phyloP scores from a whole-genome alignment of 768 basidiomycete genomes.

The Mycena venus region DNA sequence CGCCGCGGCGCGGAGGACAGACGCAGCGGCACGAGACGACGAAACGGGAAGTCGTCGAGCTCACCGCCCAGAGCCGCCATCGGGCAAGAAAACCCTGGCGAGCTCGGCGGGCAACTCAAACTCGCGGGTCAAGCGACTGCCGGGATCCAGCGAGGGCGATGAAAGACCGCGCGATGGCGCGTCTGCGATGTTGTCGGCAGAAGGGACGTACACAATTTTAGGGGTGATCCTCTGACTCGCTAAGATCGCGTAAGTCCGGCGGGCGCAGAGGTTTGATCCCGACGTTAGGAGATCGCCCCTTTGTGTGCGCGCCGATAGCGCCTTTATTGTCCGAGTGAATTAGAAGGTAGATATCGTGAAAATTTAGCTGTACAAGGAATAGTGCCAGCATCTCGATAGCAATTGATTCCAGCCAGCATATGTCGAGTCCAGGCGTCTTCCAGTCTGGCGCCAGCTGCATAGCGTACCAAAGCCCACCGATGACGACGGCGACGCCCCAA shows the following conservation, averaged over 20 bases:
- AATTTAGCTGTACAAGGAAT: neutral
- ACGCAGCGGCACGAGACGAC: no score
- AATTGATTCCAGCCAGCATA: slow-evolving; percentile 11
- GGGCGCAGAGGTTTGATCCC: slow-evolving; percentile 11
- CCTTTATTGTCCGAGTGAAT: slow-evolving; percentile 13
- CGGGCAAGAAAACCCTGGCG: no score
- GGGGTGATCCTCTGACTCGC: neutral
- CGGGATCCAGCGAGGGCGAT: no score
- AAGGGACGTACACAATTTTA: neutral
- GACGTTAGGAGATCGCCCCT: slow-evolving; percentile 2
- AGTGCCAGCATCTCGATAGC: neutral
- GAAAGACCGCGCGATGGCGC: no score
- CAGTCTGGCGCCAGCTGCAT: neutral
- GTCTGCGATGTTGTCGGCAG: neutral
- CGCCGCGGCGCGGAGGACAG: no score
- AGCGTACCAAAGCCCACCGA: neutral
- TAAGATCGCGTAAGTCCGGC: neutral
- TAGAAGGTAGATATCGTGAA: neutral
- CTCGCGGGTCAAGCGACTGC: neutral
- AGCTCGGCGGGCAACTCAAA: no score
- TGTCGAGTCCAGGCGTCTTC: slow-evolving; percentile 3
- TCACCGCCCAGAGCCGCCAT: no score
- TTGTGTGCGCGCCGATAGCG: slow-evolving; percentile 1
- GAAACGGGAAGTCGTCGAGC: no score
- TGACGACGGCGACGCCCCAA: slow-evolving; percentile 5